These are phyloP conservation scores for Agarophyton chilense DNA, from an alignment of 23 red algal genomes.

Conservation along the genomic window DNA sequence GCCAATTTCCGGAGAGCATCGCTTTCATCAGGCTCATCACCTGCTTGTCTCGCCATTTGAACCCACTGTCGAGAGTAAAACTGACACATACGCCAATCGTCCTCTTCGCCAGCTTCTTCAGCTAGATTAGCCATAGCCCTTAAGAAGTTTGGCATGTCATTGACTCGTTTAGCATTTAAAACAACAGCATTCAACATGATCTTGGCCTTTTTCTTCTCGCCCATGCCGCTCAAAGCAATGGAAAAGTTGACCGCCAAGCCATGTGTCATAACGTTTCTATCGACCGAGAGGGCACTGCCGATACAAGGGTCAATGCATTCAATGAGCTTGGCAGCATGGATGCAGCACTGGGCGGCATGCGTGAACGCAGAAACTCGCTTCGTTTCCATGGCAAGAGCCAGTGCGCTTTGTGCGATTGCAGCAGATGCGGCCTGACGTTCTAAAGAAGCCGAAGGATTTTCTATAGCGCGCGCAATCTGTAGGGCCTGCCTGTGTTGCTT, in stretches of 20 bases:
- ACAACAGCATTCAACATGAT: slow-evolving; percentile 33
- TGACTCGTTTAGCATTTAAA: slow-evolving; percentile 19
- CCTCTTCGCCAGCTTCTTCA: slow-evolving; percentile 60
- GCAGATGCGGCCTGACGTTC: slow-evolving; percentile 47
- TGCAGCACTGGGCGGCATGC: slow-evolving; percentile 16
- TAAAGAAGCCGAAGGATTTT: not conserved
- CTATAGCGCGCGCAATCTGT: slow-evolving; percentile 13
- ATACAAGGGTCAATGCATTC: slow-evolving; percentile 2
- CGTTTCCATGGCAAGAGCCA: slow-evolving; percentile 39
- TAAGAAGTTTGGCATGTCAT: slow-evolving; percentile 38
- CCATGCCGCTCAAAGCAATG: slow-evolving; percentile 49
- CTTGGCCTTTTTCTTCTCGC: slow-evolving; percentile 31
- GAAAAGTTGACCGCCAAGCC: slow-evolving; percentile 49
- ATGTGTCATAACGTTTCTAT: slow-evolving; percentile 20
- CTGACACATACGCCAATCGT: slow-evolving; percentile 41
- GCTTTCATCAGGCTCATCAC: slow-evolving; percentile 44
- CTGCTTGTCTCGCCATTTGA: slow-evolving; percentile 23
- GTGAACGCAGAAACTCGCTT: slow-evolving; percentile 1
- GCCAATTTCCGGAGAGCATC: slow-evolving; percentile 52
- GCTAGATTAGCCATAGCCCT: slow-evolving; percentile 54
- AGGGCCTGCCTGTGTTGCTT: slow-evolving; percentile 26
- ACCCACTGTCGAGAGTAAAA: slow-evolving; percentile 50
- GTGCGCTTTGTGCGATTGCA: slow-evolving; percentile 32
- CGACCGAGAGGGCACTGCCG: not conserved
- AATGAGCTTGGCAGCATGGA: slow-evolving; percentile 19